Base-by-base conservation (phyloP, 1,139 yeast genomes). In the Yarrowia galli region DNA sequence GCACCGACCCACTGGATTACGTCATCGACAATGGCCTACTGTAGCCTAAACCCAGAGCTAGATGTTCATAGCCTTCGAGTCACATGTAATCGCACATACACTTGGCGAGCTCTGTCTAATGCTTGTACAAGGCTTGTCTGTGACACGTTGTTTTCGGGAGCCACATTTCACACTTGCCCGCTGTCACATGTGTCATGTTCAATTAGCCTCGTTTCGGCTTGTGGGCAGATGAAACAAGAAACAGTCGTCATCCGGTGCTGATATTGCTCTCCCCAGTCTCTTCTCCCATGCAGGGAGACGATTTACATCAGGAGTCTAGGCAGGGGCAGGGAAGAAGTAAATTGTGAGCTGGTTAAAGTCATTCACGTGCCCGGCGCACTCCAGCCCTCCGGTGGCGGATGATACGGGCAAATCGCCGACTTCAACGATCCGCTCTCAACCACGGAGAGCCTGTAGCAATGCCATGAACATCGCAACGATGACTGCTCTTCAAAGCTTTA, bases 81-180 rank as follows among this genome's bases (percentile, higher is more conserved):
- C 60, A 53, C 60, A 53, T 53, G 60, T 38, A 49, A 32, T 32
- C 56, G 40, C 56, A 49, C 56, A 49, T 49, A 49, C 40, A 28
- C 32, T 28, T 28, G 32, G 32, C 6, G 32, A 28, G 32, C 32
- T 28, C 10, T 28, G 32, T 28, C 32, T 28, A 5, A 28, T 13
- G n/a, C n/a, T 12, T 42, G 4, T 12, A 9, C n/a, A 22, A 18
- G 45, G 22, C 40, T 36, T 15, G 40, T 15, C 15, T 7, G 7
- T 36, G 16, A 15, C 40, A 36, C n/a, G 40, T 16, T 36, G 6
- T 28, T 10, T 10, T 43, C 48, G 49, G 49, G 49, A 22, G 28
- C 49, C 49, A 22, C 32, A 3, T 22, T 22, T 22, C 4, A 5
- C 32, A 6, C 32, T 3, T 28, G 32, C 6, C 49, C 49, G 32